phyloP scores from a whole-genome alignment of 2,329 filamentous ascomycete genomes.

The Trichoderma gracile region DNA sequence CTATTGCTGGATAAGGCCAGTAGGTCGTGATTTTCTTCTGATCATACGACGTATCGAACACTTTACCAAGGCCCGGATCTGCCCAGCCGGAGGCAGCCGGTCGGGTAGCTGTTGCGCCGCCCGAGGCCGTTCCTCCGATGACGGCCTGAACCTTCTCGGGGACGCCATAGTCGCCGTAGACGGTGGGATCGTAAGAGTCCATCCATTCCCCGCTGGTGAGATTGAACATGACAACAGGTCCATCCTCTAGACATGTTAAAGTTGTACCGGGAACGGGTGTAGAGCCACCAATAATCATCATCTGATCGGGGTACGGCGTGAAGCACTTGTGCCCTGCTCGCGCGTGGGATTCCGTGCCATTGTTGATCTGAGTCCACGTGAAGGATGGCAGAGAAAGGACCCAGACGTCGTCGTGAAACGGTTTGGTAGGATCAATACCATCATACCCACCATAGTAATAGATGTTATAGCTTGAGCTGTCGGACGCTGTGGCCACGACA shows the following conservation, averaged over 20 bases:
- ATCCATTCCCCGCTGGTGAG: conserved; percentile 69
- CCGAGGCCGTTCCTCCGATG: conserved; percentile 67
- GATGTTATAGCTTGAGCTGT: conserved; percentile 75
- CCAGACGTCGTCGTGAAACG: conserved; percentile 70
- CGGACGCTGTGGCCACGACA: conserved; percentile 69
- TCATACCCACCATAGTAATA: conserved; percentile 82
- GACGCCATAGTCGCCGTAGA: conserved; percentile 67
- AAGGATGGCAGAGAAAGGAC: conserved; percentile 78
- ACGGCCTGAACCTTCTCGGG: conserved; percentile 62
- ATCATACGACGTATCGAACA: conserved; percentile 60
- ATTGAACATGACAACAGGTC: conserved; percentile 68
- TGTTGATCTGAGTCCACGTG: conserved; percentile 65
- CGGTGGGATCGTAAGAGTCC: conserved; percentile 65
- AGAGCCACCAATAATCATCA: conserved; percentile 75
- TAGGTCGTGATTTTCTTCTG: conserved; percentile 57
- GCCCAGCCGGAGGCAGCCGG: conserved; percentile 62
- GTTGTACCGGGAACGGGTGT: conserved; percentile 35
- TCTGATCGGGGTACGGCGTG: conserved; percentile 74
- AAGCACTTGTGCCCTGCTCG: conserved; percentile 76
- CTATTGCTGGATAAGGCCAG: conserved; percentile 57
- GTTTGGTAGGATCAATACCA: conserved; percentile 44
- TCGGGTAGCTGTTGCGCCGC: conserved; percentile 68
- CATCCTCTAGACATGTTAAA: conserved; percentile 51
- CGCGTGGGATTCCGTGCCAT: conserved; percentile 53
- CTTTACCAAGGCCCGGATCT: conserved; percentile 46